These are phyloP conservation scores for Fusarium ramigenum DNA, from an alignment of 2,329 filamentous ascomycete species.

Conservation along the genomic window DNA sequence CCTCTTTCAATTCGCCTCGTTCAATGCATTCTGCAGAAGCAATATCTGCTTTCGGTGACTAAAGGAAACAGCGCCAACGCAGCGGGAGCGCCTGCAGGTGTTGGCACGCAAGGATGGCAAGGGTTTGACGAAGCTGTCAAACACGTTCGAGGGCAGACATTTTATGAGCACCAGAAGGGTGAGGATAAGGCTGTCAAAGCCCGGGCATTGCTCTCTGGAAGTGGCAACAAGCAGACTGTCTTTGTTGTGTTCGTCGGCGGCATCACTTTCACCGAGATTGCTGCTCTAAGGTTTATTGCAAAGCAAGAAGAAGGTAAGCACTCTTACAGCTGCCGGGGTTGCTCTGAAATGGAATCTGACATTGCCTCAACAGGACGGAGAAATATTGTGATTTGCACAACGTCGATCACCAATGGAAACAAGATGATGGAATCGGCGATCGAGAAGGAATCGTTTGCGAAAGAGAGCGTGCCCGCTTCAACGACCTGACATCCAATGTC, in stretches of 20 bases:
- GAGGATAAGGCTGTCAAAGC: constrained; percentile 93
- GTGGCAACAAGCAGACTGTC: constrained; percentile 81
- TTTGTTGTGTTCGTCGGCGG: constrained; percentile 99
- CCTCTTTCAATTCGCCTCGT: constrained; percentile 90
- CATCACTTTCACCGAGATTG: constrained; percentile 95
- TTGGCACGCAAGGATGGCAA: constrained; percentile 82
- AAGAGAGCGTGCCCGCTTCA: constrained; percentile 44
- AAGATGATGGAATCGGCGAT: constrained; percentile 87
- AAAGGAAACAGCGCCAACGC: constrained; percentile 63
- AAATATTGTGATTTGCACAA: constrained; percentile 92
- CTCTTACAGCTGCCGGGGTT: neutral
- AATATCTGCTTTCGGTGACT: constrained; percentile 77
- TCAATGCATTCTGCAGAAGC: constrained; percentile 92
- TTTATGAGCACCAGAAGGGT: constrained; percentile 91
- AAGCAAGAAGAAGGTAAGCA: constrained; percentile 77
- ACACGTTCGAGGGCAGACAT: constrained; percentile 86
- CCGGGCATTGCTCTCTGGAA: constrained; percentile 82
- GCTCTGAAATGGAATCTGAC: constrained; percentile 18
- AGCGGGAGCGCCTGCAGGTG: constrained; percentile 52
- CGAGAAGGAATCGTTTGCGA: constrained; percentile 73
- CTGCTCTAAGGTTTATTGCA: constrained; percentile 89
- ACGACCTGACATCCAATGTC: constrained; percentile 21
- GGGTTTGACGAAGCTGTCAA: constrained; percentile 94
- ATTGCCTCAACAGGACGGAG: constrained; percentile 65
- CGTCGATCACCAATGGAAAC: constrained; percentile 89